Conservation (phyloP, 345 rosid genomes). For the Hibiscus tridactylites region DNA sequence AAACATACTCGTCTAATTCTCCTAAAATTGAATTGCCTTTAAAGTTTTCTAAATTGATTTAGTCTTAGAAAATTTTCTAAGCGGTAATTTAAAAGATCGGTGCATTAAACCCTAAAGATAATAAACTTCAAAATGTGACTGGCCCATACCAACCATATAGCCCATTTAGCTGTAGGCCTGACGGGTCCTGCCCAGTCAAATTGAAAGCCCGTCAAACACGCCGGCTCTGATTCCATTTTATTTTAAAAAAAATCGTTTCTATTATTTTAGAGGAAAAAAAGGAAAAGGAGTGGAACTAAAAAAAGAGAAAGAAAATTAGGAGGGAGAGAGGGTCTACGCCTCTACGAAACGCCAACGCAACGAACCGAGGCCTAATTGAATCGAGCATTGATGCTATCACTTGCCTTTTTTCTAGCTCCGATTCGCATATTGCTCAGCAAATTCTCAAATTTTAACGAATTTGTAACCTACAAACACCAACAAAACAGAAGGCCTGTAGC, state of each 20-base stretch:
- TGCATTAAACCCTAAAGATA: background rate
- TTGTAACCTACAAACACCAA: constrained; percentile 8
- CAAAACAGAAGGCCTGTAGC: background rate
- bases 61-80: too few species aligned
- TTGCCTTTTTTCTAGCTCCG: constrained; percentile 7
- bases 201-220: constrained; percentile 10
- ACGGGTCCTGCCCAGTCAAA: background rate
- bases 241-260: background rate
- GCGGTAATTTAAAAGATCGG: too few species aligned
- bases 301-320: background rate
- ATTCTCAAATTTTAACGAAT: constrained; percentile 7
- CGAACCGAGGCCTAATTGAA: constrained; percentile 22
- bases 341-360: background rate
- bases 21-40: too few species aligned
- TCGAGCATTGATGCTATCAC: constrained; percentile 17
- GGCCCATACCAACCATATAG: background rate
- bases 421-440: constrained; percentile 13
- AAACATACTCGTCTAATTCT: too few species aligned
- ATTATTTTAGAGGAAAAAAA: background rate
- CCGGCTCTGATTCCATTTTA: background rate
- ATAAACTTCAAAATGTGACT: background rate
- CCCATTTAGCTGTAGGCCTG: background rate
- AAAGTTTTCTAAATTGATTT: too few species aligned
- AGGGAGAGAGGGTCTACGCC: constrained; percentile 11
- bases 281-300: background rate